phyloP scores from a whole-genome alignment of 2,329 filamentous ascomycete genomes.

The Dactylella cylindrospora region DNA sequence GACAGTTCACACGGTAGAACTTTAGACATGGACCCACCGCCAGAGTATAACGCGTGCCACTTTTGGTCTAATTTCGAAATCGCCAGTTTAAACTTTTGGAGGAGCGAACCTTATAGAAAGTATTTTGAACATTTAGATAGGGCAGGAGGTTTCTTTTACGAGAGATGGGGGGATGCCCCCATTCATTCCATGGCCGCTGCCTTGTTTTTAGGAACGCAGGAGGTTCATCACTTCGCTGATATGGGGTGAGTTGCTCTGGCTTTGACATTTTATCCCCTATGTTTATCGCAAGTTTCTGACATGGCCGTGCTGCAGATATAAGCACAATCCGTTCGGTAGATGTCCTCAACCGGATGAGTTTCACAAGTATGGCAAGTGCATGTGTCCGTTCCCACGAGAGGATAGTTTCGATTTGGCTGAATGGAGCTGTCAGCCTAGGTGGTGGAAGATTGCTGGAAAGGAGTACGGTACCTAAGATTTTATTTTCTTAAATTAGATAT shows the following conservation, averaged over 20 bases:
- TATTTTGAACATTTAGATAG: conserved; percentile 48
- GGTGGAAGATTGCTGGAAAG: conserved; percentile 48
- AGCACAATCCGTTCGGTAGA: conserved; percentile 44
- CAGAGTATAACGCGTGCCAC: conserved; percentile 48
- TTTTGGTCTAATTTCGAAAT: conserved; percentile 50
- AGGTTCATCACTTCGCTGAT: conserved; percentile 48
- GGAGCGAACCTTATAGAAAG: conserved; percentile 46
- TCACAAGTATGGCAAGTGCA: conserved; percentile 45
- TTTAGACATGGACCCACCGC: conserved; percentile 11
- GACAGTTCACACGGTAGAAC: conserved; percentile 45
- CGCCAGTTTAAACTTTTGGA: conserved; percentile 47
- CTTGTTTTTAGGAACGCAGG: conserved; percentile 45
- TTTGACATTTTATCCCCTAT: too few species aligned
- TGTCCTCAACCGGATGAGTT: conserved; percentile 47
- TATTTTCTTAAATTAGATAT: background rate
- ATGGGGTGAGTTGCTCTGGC: conserved; percentile 43
- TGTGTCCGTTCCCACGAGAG: conserved; percentile 47
- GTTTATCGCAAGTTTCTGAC: too few species aligned
- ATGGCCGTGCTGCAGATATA: too few species aligned
- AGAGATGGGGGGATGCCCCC: conserved; percentile 49
- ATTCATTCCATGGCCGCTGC: conserved; percentile 48
- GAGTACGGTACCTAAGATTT: conserved; percentile 37
- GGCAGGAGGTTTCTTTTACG: conserved; percentile 48
- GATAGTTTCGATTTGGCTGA: conserved; percentile 48
- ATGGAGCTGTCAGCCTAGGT: conserved; percentile 48